Percentiles rank a stretch among this genome's conserved stretches.
Conservation (phyloP, 768 basidiomycete genomes). For the Tylopilus cervinicoccineus region DNA sequence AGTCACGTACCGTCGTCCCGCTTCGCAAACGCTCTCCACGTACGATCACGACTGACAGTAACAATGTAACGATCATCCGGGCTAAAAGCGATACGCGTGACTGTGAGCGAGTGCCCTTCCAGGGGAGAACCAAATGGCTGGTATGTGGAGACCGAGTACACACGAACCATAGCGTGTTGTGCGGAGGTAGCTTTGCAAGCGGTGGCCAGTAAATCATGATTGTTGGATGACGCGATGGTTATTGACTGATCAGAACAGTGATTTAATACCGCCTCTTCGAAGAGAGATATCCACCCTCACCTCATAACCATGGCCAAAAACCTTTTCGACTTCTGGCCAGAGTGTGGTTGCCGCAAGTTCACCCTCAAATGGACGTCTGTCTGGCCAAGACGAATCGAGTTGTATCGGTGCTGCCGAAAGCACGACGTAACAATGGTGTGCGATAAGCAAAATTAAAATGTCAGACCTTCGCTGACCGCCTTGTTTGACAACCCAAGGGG, state of each 20-base stretch:
- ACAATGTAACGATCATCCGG: slow-evolving; percentile 75
- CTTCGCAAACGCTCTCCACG: slow-evolving; percentile 79
- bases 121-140: slow-evolving; percentile 69
- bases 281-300: slow-evolving; percentile 33
- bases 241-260: slow-evolving; percentile 54
- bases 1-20: slow-evolving; percentile 37
- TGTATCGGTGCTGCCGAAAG: slow-evolving; percentile 14
- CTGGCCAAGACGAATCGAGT: slow-evolving; percentile 10
- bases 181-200: slow-evolving; percentile 85
- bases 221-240: slow-evolving; percentile 70
- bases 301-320: slow-evolving; percentile 98
- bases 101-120: slow-evolving; percentile 81
- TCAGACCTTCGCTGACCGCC: slow-evolving; percentile 65
- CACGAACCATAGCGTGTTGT: slow-evolving; percentile 85
- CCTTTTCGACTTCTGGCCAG: slow-evolving; percentile 96
- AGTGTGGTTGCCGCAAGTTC: slow-evolving; percentile 84
- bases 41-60: slow-evolving; percentile 87
- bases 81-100: slow-evolving; percentile 89
- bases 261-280: background rate
- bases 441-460: background rate
- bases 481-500: slow-evolving; percentile 95
- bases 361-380: slow-evolving; percentile 76
- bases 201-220: slow-evolving; percentile 71
- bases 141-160: slow-evolving; percentile 73
- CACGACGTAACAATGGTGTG: background rate